A percentile compares a stretch with the other conserved stretches of the same genome.
These are phyloP conservation scores for Hyphopichia khmerensis DNA, from an alignment of 1,139 yeast species.

Conservation along the genomic window DNA sequence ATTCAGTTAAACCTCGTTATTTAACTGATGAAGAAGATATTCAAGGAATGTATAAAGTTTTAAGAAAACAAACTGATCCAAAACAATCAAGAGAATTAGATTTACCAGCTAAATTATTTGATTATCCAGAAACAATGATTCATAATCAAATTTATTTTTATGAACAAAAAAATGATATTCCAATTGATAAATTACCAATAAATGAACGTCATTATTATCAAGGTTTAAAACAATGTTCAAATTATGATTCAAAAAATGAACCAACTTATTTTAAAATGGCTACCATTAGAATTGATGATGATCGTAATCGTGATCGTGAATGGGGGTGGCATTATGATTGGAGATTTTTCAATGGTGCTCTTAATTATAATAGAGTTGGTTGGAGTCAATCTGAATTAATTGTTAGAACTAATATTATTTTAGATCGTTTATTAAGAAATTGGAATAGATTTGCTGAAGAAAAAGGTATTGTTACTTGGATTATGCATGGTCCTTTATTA, in stretches of 20 bases:
- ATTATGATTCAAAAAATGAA: constrained; percentile 20
- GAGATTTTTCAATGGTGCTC: constrained; percentile 39
- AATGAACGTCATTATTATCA: constrained; percentile 24
- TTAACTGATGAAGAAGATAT: constrained; percentile 21
- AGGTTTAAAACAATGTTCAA: constrained; percentile 21
- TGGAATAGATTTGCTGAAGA: constrained; percentile 26
- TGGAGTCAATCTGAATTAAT: constrained; percentile 27
- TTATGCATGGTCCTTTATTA: constrained; percentile 28
- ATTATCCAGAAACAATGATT: constrained; percentile 17
- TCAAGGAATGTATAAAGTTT: constrained; percentile 21
- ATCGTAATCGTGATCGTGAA: constrained; percentile 25
- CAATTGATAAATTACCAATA: constrained; percentile 10
- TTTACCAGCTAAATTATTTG: constrained; percentile 20
- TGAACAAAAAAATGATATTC: constrained; percentile 11
- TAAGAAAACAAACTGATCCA: constrained; percentile 14
- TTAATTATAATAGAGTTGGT: constrained; percentile 23
- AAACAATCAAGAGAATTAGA: constrained; percentile 15
- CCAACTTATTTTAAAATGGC: constrained; percentile 37
- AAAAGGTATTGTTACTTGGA: constrained; percentile 31
- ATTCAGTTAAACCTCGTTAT: constrained; percentile 16
- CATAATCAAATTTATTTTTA: constrained; percentile 16
- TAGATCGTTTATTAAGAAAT: constrained; percentile 22
- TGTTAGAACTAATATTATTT: constrained; percentile 23
- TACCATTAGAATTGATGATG: constrained; percentile 21
- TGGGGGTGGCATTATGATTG: constrained; percentile 43